Base-by-base conservation (phyloP, 1,139 yeast species). In the Blastobotrys aristatus region DNA sequence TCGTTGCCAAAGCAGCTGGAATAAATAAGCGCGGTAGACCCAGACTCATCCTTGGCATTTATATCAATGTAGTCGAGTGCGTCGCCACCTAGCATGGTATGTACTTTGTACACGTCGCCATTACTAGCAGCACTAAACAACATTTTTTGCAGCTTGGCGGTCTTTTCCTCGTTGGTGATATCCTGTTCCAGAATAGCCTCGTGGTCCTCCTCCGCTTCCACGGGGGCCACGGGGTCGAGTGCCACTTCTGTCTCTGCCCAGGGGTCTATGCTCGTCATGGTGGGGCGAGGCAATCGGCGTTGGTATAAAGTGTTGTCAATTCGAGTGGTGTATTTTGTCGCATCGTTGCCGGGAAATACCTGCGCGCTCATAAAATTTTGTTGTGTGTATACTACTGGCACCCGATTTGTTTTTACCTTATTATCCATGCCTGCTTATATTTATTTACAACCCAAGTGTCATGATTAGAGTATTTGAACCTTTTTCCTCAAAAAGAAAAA, bases 1-100 rank as follows among this genome's bases (percentile, higher is more conserved):
- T 61, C 66, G 47, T 69, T 67, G 26, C 75, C 75, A 54, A 70
- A 72, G 47, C 74, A 68, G 33, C 66, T 55, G 10, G 75, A 69
- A 47, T 69, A 68, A 13, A 67, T 61, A 43, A 71, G 55, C 14
- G 74, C 69, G 11, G 69, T 64, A 27, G 66, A 57, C 7, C 74
- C 75, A 24, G 64, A 63, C 14, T 62, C 69, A 46, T 70, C 75
- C 18, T 58, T 57, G 26, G 56, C 57, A 52, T 71, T 60, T 11
- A 69, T 55, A 40, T 67, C 66, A 4, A 70, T 56, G 31, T 50
- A 53, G 8, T 50, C 50, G 13, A 55, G 50, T 2, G 51, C 52
- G 2, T 57, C 57, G 7, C 53, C 55, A 13, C 60, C 62, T 27
- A 69, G 52, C 10, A 69, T 50, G 34, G 61, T 57, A 18, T 58